Evolutionary conservation across 106 monocot genomes (phyloP), one percentile per base, ranked within the genome.

Genomic region (Dendrobium chrysotoxum): DNA sequence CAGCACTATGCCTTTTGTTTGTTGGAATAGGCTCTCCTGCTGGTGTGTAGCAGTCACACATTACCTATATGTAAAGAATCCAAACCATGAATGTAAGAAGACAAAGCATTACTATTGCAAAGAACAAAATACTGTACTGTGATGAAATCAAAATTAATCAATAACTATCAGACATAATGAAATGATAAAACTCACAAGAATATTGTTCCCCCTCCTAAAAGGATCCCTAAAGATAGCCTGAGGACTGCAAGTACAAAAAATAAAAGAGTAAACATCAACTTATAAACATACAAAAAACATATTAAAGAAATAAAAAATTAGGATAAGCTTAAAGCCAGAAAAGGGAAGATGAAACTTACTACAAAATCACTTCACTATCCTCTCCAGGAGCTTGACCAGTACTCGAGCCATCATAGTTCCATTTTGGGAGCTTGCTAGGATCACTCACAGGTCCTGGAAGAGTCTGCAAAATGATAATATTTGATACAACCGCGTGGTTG

Each of bases 181-280:
- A 68, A 28, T 28, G 30, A 73, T 73, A 73, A 21, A 75, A 78
- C 80, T 81, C 77, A 90, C 90, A n/a, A 91, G 88, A 74, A 91
- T 91, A 75, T 91, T 91, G 81, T 88, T 91, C 10, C 88, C 88
- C 80, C 84, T 91, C 78, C 91, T 91, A 75, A 91, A 91, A 11
- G 91, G 91, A 67, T 91, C 91, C 86, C 80, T 91, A 77, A 88
- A 91, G 53, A 88, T 88, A 20, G 91, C 91, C 71, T 91, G 91
- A 68, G 91, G 91, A 40, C 91, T 91, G 47, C 65, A 77, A 53
- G 8, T 13, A 77, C 38, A 75, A 76, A 28, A 4, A 76, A 26
- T 58, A 54, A 81, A 46, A 0, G 21, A 67, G 28, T 20, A 58
- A 77, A 1, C 66, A 79, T 2, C 67, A 78, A 39, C 0, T 44